A percentile compares a stretch with the other conserved stretches of the same genome.
Evolutionary conservation across 768 basidiomycete genomes (phyloP).

Genomic region (Trametes punicea): DNA sequence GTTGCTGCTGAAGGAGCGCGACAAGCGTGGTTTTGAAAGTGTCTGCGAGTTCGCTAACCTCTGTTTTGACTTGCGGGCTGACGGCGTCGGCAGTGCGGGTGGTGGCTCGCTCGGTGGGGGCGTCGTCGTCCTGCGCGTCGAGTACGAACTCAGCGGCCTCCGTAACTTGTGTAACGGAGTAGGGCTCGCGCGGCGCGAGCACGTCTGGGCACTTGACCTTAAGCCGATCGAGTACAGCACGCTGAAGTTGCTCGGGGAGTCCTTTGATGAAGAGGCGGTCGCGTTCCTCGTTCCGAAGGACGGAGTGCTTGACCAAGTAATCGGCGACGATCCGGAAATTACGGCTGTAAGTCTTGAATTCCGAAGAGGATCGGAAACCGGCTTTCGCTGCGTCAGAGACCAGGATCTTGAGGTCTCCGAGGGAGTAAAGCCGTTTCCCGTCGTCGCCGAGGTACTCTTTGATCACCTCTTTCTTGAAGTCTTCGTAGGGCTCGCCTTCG

Average conservation of each 20-base stretch:
- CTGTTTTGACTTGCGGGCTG: neutral
- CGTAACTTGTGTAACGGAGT: neutral
- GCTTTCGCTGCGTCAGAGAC: slow-evolving; percentile 19
- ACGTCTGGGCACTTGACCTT: slow-evolving; percentile 24
- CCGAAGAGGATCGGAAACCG: neutral
- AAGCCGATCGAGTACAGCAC: slow-evolving; percentile 7
- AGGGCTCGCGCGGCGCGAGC: slow-evolving; percentile 24
- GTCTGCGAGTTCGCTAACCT: neutral
- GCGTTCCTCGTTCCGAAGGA: slow-evolving; percentile 22
- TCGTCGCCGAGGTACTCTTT: slow-evolving; percentile 25
- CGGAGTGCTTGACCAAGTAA: slow-evolving; percentile 20
- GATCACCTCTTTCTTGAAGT: slow-evolving; percentile 25
- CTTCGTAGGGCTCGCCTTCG: slow-evolving; percentile 13
- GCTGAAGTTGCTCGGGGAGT: neutral
- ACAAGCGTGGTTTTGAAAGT: neutral
- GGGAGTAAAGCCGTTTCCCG: slow-evolving; percentile 18
- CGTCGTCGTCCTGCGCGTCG: neutral
- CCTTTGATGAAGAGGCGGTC: slow-evolving; percentile 22
- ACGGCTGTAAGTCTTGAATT: slow-evolving; percentile 19
- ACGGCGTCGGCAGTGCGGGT: neutral
- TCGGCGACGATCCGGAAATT: slow-evolving; percentile 21
- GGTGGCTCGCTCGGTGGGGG: neutral
- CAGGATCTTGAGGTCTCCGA: slow-evolving; percentile 25
- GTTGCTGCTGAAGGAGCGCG: neutral
- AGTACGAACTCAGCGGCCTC: neutral